Base-by-base conservation (phyloP, 2,329 filamentous ascomycete species). In the Podosphaera aphanis region DNA sequence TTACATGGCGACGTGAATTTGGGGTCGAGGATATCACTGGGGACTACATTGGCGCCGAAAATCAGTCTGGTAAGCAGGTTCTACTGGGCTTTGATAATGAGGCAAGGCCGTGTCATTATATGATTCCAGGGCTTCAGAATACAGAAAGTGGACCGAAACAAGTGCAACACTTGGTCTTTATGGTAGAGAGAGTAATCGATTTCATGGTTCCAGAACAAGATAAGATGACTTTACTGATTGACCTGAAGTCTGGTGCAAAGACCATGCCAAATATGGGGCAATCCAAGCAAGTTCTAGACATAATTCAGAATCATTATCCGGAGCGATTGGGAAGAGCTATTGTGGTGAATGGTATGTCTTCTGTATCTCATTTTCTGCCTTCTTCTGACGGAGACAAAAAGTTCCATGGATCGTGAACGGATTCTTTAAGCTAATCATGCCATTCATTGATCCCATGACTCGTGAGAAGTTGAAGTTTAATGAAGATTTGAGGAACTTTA, bases 391-490 rank as follows among this genome's bases (percentile, higher is more conserved):
- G 49, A 58, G 45, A 59, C 48, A 43, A 29, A 43, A 51, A 88
- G 83, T 93, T 43, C 88, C 88, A 0, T 94, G 83, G 76, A 72
- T 93, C 51, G 83, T 95, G 49, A 79, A 74, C 62, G 82, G 82
- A 44, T 98, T 98, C 70, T 93, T 95, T 71, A 94, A 93, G 64
- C 67, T 94, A 56, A 86, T 98, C 63, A 85, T 77, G 3, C 85
- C 88, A 35, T 94, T 98, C 64, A 93, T 98, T 64, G 90, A 98
- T 62, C 90, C 90, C 6, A 66, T 86, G 56, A 98, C 90, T 8
- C 77, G 82, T 48, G 77, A 90, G 58, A 98, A 98, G 69, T 77
- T 98, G 66, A 92, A 90, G 66, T 94, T 93, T 70, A 94, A 95
- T 67, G 85, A 93, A 61, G 81, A 92, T 59, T 77, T 93, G 66